Conservation (phyloP, 495 filamentous ascomycete species). For the Jackrogersella minutella region DNA sequence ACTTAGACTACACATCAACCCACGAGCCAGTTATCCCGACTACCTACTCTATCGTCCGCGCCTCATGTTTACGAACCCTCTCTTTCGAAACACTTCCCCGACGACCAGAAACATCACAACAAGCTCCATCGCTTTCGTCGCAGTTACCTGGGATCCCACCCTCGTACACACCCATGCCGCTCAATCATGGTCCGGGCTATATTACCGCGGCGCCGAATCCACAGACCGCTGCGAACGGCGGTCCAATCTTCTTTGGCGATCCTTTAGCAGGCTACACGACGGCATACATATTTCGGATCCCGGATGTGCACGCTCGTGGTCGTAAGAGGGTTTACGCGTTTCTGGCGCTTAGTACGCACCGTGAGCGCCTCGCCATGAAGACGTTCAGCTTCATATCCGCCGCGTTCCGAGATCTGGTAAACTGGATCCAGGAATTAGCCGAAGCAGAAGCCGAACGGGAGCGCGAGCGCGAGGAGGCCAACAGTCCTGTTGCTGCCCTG, state of each 20-base stretch:
- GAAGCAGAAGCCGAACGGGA: slow-evolving; percentile 68
- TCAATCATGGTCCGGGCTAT: slow-evolving; percentile 40
- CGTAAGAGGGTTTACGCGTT: slow-evolving; percentile 87
- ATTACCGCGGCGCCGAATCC: slow-evolving; percentile 47
- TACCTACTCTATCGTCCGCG: slow-evolving; percentile 84
- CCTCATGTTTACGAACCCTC: slow-evolving; percentile 84
- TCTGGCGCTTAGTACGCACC: slow-evolving; percentile 76
- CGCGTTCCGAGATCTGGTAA: slow-evolving; percentile 79
- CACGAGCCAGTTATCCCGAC: slow-evolving; percentile 76
- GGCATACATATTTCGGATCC: slow-evolving; percentile 89
- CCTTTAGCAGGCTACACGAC: slow-evolving; percentile 84
- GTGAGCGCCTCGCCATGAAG: slow-evolving; percentile 76
- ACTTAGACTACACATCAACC: slow-evolving; percentile 85
- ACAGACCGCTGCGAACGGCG: slow-evolving; percentile 58
- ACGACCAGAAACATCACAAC: slow-evolving; percentile 51
- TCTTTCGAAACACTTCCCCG: slow-evolving; percentile 86
- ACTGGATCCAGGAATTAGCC: slow-evolving; percentile 69
- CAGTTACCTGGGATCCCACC: slow-evolving; percentile 26
- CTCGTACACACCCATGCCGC: slow-evolving; percentile 47
- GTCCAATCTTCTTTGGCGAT: slow-evolving; percentile 89
- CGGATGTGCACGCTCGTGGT: slow-evolving; percentile 87
- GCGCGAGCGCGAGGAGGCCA: slow-evolving; percentile 57
- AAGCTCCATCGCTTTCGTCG: slow-evolving; percentile 23
- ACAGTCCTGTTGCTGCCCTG: slow-evolving; percentile 38
- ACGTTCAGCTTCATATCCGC: slow-evolving; percentile 76